phyloP scores from a whole-genome alignment of 1,139 yeast species.

The Geotrichum citri-aurantii region DNA sequence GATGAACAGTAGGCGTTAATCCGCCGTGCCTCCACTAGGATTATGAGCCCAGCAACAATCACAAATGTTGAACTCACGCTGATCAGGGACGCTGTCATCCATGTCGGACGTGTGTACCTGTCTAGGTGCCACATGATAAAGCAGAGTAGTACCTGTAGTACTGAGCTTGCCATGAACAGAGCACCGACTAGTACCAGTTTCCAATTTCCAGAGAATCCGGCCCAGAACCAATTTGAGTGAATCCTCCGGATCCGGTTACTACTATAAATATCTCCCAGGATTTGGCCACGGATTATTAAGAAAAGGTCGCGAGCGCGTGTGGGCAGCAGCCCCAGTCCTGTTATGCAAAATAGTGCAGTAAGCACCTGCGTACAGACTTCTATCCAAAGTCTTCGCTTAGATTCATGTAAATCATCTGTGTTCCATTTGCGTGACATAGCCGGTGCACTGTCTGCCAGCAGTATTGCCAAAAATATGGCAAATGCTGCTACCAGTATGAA shows the following conservation, averaged over 20 bases:
- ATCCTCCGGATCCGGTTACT: constrained; percentile 1
- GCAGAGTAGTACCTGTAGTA: constrained; percentile 18
- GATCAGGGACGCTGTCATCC: constrained; percentile 21
- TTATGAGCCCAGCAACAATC: constrained; percentile 11
- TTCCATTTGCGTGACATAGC: constrained; percentile 21
- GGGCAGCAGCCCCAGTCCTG: constrained; percentile 23
- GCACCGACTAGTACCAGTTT: constrained; percentile 18
- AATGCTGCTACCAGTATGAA: constrained; percentile 22
- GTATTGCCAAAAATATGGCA: constrained; percentile 4
- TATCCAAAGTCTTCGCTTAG: constrained; percentile 23
- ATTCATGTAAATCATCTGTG: constrained; percentile 18
- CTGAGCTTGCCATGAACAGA: constrained; percentile 20
- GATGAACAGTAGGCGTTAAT: background rate
- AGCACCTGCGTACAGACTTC: constrained; percentile 23
- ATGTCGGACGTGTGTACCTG: constrained; percentile 21
- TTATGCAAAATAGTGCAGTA: constrained; percentile 22
- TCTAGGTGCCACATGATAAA: constrained; percentile 23
- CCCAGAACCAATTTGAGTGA: constrained; percentile 20
- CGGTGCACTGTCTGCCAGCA: constrained; percentile 23
- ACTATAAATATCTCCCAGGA: constrained; percentile 3
- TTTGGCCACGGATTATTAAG: constrained; percentile 14
- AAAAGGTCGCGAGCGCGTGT: constrained; percentile 20
- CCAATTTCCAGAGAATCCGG: constrained; percentile 14
- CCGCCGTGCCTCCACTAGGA: constrained; percentile 1
- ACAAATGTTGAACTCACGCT: constrained; percentile 20